Evolutionary conservation across 345 rosid genomes (phyloP).

Genomic region (Eutrema heterophyllum): DNA sequence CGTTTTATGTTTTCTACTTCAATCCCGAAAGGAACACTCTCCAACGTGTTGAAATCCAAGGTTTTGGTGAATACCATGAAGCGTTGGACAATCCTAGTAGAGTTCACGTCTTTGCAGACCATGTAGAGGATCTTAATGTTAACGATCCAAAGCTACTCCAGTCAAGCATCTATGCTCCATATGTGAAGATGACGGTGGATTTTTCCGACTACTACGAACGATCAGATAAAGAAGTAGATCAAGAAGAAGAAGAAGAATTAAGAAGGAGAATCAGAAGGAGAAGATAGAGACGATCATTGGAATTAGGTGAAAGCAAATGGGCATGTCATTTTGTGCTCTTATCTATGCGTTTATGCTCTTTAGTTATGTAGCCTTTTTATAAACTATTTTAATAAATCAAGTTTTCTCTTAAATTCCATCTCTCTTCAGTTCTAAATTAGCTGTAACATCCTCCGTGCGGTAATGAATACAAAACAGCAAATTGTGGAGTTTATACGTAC

Average conservation of each 20-base stretch:
- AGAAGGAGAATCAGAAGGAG: neutral
- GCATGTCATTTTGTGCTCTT: neutral
- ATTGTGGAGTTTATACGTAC: too few relatives aligned
- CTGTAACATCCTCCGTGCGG: too few relatives aligned
- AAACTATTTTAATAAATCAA: too few relatives aligned
- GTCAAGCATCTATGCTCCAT: neutral
- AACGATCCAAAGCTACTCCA: neutral
- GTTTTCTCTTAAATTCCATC: too few relatives aligned
- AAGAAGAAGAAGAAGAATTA: neutral
- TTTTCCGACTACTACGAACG: too few relatives aligned
- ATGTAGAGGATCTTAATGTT: neutral
- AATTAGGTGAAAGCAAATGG: neutral
- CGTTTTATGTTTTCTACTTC: neutral
- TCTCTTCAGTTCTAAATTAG: too few relatives aligned
- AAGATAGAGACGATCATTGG: neutral
- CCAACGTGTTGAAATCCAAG: neutral
- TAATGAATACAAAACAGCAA: too few relatives aligned
- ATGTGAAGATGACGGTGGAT: too few relatives aligned
- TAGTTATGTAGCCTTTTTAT: neutral
- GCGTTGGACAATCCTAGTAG: neutral
- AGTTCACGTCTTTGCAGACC: neutral
- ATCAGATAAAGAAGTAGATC: neutral
- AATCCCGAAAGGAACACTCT: neutral
- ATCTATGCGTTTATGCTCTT: neutral
- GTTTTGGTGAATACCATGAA: neutral